These are phyloP conservation scores for Lactarius hatsudake DNA, from an alignment of 768 basidiomycete species.

Conservation along the genomic window DNA sequence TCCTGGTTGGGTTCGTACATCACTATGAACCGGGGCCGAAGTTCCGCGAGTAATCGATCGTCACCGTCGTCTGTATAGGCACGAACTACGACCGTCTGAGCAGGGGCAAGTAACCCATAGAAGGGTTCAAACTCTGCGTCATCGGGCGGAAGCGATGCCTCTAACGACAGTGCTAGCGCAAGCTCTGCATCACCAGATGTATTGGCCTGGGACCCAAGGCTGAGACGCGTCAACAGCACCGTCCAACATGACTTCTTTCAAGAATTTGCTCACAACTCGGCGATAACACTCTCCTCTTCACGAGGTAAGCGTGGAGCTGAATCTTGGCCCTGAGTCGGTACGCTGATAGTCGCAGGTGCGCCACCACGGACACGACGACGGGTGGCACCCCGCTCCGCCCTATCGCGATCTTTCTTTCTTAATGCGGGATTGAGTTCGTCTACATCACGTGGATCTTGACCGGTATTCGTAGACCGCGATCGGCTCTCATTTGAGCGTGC, in stretches of 20 bases:
- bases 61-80: constrained; percentile 92
- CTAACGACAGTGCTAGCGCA: constrained; percentile 29
- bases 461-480: constrained; percentile 31
- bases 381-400: constrained; percentile 55
- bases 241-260: background rate
- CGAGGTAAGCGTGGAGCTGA: constrained; percentile 16
- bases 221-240: background rate
- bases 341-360: constrained; percentile 37
- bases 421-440: constrained; percentile 66
- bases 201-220: constrained; percentile 21
- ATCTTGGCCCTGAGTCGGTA: constrained; percentile 9
- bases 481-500: constrained; percentile 40
- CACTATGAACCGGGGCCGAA: constrained; percentile 88
- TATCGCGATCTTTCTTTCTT: constrained; percentile 70
- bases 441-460: constrained; percentile 27
- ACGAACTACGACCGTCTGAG: constrained; percentile 80
- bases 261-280: constrained; percentile 34
- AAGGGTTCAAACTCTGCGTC: constrained; percentile 61
- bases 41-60: constrained; percentile 81
- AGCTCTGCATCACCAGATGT: constrained; percentile 40
- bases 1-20: constrained; percentile 96
- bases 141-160: constrained; percentile 21
- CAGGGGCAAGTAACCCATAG: constrained; percentile 76
- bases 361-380: constrained; percentile 79
- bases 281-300: constrained; percentile 38